phyloP scores from a whole-genome alignment of 257 asterid species.

The Solanum gracilifrons region DNA sequence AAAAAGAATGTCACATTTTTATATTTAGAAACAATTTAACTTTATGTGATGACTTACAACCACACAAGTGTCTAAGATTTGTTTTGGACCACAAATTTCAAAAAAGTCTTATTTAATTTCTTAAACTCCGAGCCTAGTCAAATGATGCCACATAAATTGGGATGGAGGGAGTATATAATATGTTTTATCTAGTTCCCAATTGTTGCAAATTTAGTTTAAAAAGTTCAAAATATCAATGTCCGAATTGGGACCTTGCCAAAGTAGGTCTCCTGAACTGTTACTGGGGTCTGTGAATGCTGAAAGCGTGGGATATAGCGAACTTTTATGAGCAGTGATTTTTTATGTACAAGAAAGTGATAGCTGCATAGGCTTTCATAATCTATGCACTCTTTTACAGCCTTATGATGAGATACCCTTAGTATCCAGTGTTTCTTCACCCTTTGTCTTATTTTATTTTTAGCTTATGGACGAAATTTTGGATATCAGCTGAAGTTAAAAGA shows the following conservation, averaged over 20 bases:
- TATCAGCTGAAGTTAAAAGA: background rate
- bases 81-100: background rate
- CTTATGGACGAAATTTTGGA: background rate
- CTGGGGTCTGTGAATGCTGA: background rate
- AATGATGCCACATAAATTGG: background rate
- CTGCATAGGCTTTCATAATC: background rate
- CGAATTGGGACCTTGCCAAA: background rate
- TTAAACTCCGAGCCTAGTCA: background rate
- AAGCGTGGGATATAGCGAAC: background rate
- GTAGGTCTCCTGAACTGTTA: background rate
- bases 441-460: background rate
- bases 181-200: background rate
- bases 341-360: background rate
- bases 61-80: background rate
- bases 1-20: no score
- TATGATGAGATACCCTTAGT: background rate
- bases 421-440: background rate
- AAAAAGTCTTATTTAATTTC: background rate
- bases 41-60: background rate
- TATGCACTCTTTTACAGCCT: background rate
- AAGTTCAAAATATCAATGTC: background rate
- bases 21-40: background rate
- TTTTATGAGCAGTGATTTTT: background rate
- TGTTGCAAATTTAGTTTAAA: background rate
- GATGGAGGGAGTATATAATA: background rate